Conservation (phyloP, 2,329 filamentous ascomycete genomes). For the Sporothrix euskadiensis region DNA sequence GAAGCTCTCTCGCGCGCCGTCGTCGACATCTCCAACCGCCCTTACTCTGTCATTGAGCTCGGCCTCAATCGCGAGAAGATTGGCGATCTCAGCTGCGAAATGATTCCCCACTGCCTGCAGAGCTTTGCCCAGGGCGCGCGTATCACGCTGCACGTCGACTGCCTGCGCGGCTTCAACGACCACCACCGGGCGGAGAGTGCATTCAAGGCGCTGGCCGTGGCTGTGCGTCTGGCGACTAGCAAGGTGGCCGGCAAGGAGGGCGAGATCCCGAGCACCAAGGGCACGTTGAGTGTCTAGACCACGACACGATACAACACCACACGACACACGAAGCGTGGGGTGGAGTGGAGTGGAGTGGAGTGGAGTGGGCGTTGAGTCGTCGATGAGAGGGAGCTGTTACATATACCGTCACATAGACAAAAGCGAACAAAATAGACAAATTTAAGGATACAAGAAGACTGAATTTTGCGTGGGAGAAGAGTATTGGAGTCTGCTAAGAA, state of each 20-base stretch:
- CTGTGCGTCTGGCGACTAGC: slow-evolving; percentile 73
- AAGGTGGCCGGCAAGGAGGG: slow-evolving; percentile 78
- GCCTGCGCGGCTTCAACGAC: slow-evolving; percentile 86
- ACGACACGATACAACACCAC: neutral
- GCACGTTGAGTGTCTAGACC: slow-evolving; percentile 67
- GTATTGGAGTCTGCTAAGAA: too few species aligned
- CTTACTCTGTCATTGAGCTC: slow-evolving; percentile 79
- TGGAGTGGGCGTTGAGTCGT: slow-evolving; percentile 59
- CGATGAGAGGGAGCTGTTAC: neutral
- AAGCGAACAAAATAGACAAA: slow-evolving; percentile 22
- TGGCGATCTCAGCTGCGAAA: slow-evolving; percentile 89
- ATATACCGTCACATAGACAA: neutral
- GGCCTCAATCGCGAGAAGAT: slow-evolving; percentile 90
- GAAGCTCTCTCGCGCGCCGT: slow-evolving; percentile 93
- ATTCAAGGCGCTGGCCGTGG: slow-evolving; percentile 93
- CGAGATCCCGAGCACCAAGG: slow-evolving; percentile 95
- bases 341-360: neutral
- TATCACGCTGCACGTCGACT: slow-evolving; percentile 94
- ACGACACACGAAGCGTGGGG: neutral
- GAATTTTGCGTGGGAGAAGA: neutral
- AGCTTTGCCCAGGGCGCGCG: slow-evolving; percentile 90
- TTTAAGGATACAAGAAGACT: slow-evolving; percentile 22
- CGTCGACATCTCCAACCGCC: slow-evolving; percentile 90
- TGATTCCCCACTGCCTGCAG: slow-evolving; percentile 94
- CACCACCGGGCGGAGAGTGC: slow-evolving; percentile 95